Base-by-base conservation (phyloP, 192 early-diverging fungal species). In the Gigaspora rosea region DNA sequence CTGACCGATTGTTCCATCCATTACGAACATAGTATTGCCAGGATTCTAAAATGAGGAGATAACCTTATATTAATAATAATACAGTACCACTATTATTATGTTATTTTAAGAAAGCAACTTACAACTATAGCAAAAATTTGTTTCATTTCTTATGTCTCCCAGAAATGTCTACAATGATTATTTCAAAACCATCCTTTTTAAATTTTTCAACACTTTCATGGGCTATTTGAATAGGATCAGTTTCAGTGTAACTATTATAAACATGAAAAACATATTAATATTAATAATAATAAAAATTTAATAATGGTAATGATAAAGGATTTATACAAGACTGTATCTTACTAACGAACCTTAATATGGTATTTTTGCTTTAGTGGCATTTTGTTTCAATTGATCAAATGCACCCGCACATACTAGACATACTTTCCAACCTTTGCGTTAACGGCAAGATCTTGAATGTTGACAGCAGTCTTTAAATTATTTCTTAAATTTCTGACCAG, bases 1-100 rank as follows among this genome's bases (percentile, higher is more conserved):
- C 83, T 98, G 97, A 71, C 97, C 97, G 82, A 98, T 98, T 0
- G 97, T 95, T 54, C 94, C 97, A 81, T 98, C 97, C 96, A 98
- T 97, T 32, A 98, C 96, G 88, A 98, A 97, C 64, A 98, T 96
- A 22, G 91, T 91, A 80, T 95, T 91, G 80, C 96, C 90, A 8
- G 97, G 97, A 74, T 89, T 86, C 86, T 87, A 79, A 27, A 51
- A 47, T 2, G 41, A 65, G 27, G 27, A 59, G 33, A 61, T 33
- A 12, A 35, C 27, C 0, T 74, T 12, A 62, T 56, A 71, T 35
- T 47, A 50, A 49, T 20, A 22, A 61, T 78, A 75, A 62, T n/a
- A 35, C n/a, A 69, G 0, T n/a, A 47, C 47, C 0, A 35, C 27
- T 41, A 56, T 12, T 35, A 56, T 22, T 41, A 41, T 41, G 2